Conservation (phyloP, 2,329 filamentous ascomycete genomes). For the Xylariaceae sp. region DNA sequence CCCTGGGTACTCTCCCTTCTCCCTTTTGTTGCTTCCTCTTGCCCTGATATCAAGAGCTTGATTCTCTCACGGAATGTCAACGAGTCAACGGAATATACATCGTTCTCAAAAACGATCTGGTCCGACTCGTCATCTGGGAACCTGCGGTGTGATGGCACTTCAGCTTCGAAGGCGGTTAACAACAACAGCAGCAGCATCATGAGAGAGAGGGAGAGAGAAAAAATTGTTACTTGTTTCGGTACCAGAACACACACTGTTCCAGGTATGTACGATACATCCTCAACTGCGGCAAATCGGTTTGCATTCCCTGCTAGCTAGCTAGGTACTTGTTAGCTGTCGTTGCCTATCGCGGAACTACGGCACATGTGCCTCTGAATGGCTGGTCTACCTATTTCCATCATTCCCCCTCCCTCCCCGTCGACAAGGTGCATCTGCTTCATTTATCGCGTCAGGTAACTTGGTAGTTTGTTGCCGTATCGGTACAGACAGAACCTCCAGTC, state of each 20-base stretch:
- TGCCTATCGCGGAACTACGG: slow-evolving; percentile 21
- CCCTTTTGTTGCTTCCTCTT: too few relatives aligned
- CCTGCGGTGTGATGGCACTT: slow-evolving; percentile 11
- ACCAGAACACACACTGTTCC: slow-evolving; percentile 12
- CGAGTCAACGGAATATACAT: too few relatives aligned
- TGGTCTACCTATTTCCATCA: slow-evolving; percentile 5
- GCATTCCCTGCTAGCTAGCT: slow-evolving; percentile 11
- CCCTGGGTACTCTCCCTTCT: too few relatives aligned
- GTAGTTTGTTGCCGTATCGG: background rate
- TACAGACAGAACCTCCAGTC: background rate
- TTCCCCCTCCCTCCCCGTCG: background rate
- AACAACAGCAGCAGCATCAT: background rate
- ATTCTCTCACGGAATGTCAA: too few relatives aligned
- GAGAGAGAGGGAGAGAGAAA: background rate
- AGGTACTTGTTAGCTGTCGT: slow-evolving; percentile 2
- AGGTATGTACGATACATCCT: slow-evolving; percentile 1
- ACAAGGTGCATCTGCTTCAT: slow-evolving; percentile 1
- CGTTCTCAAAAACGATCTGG: background rate
- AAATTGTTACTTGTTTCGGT: slow-evolving; percentile 12
- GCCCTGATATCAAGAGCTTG: too few relatives aligned
- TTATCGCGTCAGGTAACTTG: background rate
- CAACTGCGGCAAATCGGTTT: slow-evolving; percentile 18
- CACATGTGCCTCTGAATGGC: slow-evolving; percentile 10
- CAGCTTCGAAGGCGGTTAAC: slow-evolving; percentile 14
- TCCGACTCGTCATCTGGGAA: background rate